Conservation (phyloP, 108 stramenopile genomes). For the Mediolabrus comicus region DNA sequence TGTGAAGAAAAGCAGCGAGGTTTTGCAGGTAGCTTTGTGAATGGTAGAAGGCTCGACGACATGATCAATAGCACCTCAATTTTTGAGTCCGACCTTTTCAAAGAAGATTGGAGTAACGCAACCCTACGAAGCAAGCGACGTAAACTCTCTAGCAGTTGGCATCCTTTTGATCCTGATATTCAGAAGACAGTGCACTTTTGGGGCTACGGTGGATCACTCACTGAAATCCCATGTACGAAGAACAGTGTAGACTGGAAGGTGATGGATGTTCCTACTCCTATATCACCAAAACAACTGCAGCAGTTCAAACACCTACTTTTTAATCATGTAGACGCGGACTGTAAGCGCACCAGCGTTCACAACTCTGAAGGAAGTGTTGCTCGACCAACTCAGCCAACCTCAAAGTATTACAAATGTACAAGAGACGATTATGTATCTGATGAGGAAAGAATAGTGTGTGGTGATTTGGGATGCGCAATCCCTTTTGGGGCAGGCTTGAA, state of each 20-base stretch:
- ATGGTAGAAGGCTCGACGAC: background rate
- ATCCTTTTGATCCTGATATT: conserved; percentile 44
- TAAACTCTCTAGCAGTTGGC: conserved; percentile 31
- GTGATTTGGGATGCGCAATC: conserved; percentile 16
- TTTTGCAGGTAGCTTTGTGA: conserved; percentile 8
- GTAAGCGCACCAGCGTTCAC: conserved; percentile 67
- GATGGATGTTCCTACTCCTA: conserved; percentile 67
- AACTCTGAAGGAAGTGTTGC: conserved; percentile 60
- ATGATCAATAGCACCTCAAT: background rate
- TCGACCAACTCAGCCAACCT: conserved; percentile 50
- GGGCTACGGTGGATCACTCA: conserved; percentile 82
- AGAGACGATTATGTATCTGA: conserved; percentile 42
- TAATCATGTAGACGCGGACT: conserved; percentile 62
- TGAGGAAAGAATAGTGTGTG: conserved; percentile 33
- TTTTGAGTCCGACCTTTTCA: no score
- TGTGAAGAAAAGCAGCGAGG: conserved; percentile 13
- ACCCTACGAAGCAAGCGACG: conserved; percentile 14
- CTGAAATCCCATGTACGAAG: conserved; percentile 81
- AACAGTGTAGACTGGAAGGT: conserved; percentile 82
- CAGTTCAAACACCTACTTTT: conserved; percentile 77
- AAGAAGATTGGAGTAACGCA: background rate
- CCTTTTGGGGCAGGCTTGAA: conserved; percentile 44
- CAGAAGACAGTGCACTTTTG: conserved; percentile 45
- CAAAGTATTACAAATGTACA: conserved; percentile 37
- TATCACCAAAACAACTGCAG: conserved; percentile 61